Percentiles rank a stretch among this genome's conserved stretches.
phyloP scores from a whole-genome alignment of 306 rosid species.

The Trifolium repens region DNA sequence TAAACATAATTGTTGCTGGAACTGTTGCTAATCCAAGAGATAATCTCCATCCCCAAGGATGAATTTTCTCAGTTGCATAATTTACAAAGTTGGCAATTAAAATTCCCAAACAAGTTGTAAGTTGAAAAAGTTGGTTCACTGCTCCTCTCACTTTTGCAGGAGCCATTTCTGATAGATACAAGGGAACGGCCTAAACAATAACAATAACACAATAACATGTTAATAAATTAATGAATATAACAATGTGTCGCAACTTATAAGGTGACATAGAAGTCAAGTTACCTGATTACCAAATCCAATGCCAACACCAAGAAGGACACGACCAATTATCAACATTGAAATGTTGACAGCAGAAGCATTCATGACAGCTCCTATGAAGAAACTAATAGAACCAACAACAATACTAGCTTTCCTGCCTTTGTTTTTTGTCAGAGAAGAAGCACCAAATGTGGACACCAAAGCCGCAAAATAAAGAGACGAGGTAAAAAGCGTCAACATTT shows the following conservation, averaged over 20 bases:
- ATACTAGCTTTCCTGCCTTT: slow-evolving; percentile 56
- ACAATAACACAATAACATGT: slow-evolving; percentile 17
- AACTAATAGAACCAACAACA: slow-evolving; percentile 70
- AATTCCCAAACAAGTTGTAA: slow-evolving; percentile 75
- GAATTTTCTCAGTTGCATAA: slow-evolving; percentile 64
- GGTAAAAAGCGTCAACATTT: slow-evolving; percentile 74
- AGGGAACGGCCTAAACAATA: slow-evolving; percentile 78
- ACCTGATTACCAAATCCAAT: slow-evolving; percentile 92
- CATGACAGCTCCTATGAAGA: slow-evolving; percentile 66
- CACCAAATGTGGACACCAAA: slow-evolving; percentile 69
- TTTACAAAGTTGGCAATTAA: slow-evolving; percentile 68
- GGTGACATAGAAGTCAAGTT: background rate
- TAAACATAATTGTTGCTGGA: slow-evolving; percentile 80
- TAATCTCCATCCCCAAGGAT: slow-evolving; percentile 90
- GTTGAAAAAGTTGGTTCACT: slow-evolving; percentile 77
- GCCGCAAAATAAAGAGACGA: slow-evolving; percentile 85
- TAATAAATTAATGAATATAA: no score
- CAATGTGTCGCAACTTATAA: no score
- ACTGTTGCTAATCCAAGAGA: slow-evolving; percentile 86
- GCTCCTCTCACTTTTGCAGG: slow-evolving; percentile 80
- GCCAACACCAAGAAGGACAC: slow-evolving; percentile 70
- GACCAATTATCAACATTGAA: slow-evolving; percentile 67
- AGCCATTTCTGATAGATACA: slow-evolving; percentile 92
- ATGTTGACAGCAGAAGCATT: slow-evolving; percentile 67
- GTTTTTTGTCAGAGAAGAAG: slow-evolving; percentile 53